A percentile compares a stretch with the other conserved stretches of the same genome.
These are phyloP conservation scores for Colletotrichum trifolii DNA, from an alignment of 2,329 filamentous ascomycete genomes.

Conservation along the genomic window DNA sequence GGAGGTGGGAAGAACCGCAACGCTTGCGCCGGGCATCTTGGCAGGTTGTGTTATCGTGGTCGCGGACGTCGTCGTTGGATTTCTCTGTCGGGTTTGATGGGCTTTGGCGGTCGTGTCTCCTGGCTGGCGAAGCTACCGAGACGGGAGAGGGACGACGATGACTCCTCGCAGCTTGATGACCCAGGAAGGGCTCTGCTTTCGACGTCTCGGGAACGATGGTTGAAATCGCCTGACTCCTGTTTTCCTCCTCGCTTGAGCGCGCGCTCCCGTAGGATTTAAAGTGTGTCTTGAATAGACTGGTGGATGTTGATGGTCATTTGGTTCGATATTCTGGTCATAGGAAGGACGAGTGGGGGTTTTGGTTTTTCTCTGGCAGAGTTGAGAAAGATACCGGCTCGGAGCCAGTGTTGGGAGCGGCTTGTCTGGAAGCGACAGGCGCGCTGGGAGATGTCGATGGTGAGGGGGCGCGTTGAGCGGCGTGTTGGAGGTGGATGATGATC, in stretches of 20 bases:
- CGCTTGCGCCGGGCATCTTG: conserved; percentile 77
- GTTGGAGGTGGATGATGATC: conserved; percentile 47
- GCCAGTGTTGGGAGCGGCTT: conserved; percentile 35
- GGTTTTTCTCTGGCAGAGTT: not conserved
- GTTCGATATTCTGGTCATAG: conserved; percentile 41
- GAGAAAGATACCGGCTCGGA: conserved; percentile 42
- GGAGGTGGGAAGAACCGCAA: conserved; percentile 72
- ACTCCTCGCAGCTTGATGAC: conserved; percentile 41
- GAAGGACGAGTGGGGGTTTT: conserved; percentile 36
- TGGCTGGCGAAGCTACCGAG: conserved; percentile 37
- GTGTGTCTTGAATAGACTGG: conserved; percentile 62
- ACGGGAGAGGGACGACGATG: conserved; percentile 40
- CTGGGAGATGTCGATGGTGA: conserved; percentile 44
- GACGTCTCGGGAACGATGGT: conserved; percentile 62
- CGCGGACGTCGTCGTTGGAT: conserved; percentile 40
- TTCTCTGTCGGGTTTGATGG: conserved; percentile 33
- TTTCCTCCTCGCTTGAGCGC: conserved; percentile 61
- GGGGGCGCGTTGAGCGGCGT: conserved; percentile 38
- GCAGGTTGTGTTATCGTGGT: conserved; percentile 45
- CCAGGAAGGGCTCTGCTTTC: conserved; percentile 44
- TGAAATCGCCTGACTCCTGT: conserved; percentile 63
- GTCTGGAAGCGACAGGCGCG: conserved; percentile 36
- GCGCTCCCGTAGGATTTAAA: conserved; percentile 78
- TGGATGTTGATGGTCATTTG: conserved; percentile 42
- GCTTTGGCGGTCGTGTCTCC: conserved; percentile 37